Evolutionary conservation across 2,329 filamentous ascomycete genomes (phyloP).

Genomic region (Aspergillus novoparasiticus): DNA sequence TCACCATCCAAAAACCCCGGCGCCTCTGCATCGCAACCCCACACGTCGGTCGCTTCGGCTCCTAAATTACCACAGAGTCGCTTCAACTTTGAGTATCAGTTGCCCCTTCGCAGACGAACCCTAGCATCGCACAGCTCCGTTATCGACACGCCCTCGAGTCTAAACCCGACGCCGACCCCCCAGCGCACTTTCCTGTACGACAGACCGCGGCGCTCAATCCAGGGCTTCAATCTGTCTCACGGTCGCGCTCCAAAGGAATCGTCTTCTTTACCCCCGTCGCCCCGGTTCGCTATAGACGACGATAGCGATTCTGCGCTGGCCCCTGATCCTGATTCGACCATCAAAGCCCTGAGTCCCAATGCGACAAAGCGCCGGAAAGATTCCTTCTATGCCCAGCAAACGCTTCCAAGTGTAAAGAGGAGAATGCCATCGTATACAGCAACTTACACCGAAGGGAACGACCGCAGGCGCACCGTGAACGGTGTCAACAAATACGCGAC

Average conservation of each 20-base stretch:
- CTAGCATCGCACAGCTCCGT: conserved; percentile 21
- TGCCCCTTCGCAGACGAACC: conserved; percentile 24
- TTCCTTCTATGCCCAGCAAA: conserved; percentile 25
- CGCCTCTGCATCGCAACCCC: conserved; percentile 34
- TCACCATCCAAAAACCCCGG: conserved; percentile 4
- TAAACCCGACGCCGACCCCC: conserved; percentile 49
- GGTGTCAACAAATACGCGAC: conserved; percentile 27
- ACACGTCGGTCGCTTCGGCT: conserved; percentile 36
- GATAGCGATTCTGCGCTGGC: conserved; percentile 20
- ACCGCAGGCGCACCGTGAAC: conserved; percentile 29
- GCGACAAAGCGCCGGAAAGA: conserved; percentile 32
- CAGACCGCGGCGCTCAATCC: conserved; percentile 33
- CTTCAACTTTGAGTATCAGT: conserved; percentile 28
- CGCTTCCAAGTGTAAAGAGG: conserved; percentile 33
- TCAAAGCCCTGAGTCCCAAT: conserved; percentile 30
- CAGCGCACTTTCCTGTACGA: conserved; percentile 44
- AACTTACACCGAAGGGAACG: conserved; percentile 32
- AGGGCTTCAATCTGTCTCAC: conserved; percentile 26
- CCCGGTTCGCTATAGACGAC: conserved; percentile 15
- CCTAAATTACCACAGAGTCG: conserved; percentile 26
- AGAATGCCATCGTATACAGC: conserved; percentile 36
- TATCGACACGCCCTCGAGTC: neutral
- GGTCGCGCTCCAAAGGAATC: conserved; percentile 22
- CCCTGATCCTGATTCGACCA: conserved; percentile 29
- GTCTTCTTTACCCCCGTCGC: conserved; percentile 19